Evolutionary conservation across 75 land plant genomes (phyloP), one percentile per base, ranked within the genome.

Genomic region (Pinus tabuliformis): DNA sequence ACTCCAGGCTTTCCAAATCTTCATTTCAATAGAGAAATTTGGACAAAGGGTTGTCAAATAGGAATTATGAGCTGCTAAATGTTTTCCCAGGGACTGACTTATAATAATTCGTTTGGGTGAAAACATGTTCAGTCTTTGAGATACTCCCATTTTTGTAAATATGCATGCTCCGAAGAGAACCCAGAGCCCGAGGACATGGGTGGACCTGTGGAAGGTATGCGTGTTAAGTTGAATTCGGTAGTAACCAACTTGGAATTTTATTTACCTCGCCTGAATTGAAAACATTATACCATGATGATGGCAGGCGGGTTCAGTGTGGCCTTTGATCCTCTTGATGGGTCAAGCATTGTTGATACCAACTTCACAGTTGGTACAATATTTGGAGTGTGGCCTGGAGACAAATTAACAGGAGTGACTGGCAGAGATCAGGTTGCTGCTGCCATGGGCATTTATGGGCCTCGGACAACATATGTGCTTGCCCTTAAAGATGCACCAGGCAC

Each of bases 361-460:
- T 96, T 96, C 88, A 96, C 98, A 3, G 99, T 96, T 20, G 97
- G 99, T 11, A 96, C 99, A 76, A 96, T 96, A 72, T 96, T 96
- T 79, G 99, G 99, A 7, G 99, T 96, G 16, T 96, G 99, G 97
- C 95, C 99, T 12, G 98, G 97, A 3, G 98, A 90, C 72, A 96
- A 96, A 81, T 78, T 96, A 28, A 92, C 95, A 0, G 99, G 98
- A 20, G 84, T 96, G 11, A 96, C 89, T 4, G 99, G 99, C 30
- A 79, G 90, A 45, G 95, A 94, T 42, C 99, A 94, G 70, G 95
- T 86, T 68, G 97, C 99, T 60, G 90, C 99, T 28, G 97, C 99
- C 49, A 96, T 96, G 97, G 99, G 99, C 11, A 90, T 96, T 78
- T 96, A 87, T 62, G 99, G 99, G 20, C 99, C 99, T 24, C 84